phyloP scores from a whole-genome alignment of 768 basidiomycete genomes.

The Tulasnella sp. region DNA sequence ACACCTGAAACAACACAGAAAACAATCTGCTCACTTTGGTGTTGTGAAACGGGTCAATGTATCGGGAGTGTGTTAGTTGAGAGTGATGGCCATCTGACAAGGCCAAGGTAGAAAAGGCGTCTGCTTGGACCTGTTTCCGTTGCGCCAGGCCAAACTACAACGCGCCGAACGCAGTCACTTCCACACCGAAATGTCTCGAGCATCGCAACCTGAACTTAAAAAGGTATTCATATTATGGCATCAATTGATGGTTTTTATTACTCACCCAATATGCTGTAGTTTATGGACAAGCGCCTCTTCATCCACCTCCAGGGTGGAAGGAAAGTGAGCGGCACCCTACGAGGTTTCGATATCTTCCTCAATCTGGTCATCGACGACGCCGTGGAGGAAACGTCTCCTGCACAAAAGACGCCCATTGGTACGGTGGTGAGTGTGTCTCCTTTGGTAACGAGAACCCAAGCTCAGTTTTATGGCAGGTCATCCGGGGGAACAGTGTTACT shows the following conservation, averaged over 20 bases:
- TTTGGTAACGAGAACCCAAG: background rate
- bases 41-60: no score
- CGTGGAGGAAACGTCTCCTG: constrained; percentile 78
- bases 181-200: constrained; percentile 60
- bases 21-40: no score
- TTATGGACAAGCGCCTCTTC: constrained; percentile 98
- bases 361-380: constrained; percentile 97
- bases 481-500: constrained; percentile 92
- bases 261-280: constrained; percentile 36
- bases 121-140: background rate
- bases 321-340: constrained; percentile 86
- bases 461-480: constrained; percentile 45
- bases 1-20: no score
- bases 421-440: constrained; percentile 57
- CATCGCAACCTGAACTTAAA: constrained; percentile 94
- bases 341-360: constrained; percentile 97
- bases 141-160: background rate
- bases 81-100: no score
- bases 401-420: constrained; percentile 81
- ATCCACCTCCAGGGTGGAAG: constrained; percentile 88
- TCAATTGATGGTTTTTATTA: constrained; percentile 2
- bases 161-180: background rate
- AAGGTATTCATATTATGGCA: constrained; percentile 46
- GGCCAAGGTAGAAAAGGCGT: background rate
- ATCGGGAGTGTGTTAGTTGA: no score